Base-by-base conservation (phyloP, 148 eudicot genomes). In the Chenopodium suecicum region DNA sequence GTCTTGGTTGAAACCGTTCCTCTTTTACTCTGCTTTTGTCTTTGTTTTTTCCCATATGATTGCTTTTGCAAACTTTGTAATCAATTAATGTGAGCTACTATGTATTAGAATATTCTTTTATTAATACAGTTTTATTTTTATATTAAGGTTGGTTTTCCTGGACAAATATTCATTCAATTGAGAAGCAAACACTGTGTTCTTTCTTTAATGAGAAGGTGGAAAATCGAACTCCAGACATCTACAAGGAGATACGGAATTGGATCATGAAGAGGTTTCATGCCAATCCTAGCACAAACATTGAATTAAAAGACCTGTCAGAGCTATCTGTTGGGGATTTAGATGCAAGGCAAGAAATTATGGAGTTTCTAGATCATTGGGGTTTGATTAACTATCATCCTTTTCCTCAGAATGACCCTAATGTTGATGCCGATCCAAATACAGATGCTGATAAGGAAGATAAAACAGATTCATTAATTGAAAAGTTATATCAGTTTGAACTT, bases 361-460 rank as follows among this genome's bases (percentile, higher is more conserved):
- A 90, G 85, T 96, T 96, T 90, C 86, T 96, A 79, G 97, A 92
- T 81, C 88, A 91, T 81, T 96, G 99, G 99, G 99, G 99, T 84
- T 92, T 96, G 86, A 91, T 96, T 84, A 96, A 96, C 83, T 96
- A 91, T 86, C 99, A 92, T 81, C 99, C 98, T 48, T 89, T 90
- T 83, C 95, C 87, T 23, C 82, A 83, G 27, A 83, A 68, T 62
- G 90, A 86, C 79, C 54, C 87, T 75, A 80, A 56, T 71, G 71
- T 46, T 50, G 74, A 70, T 67, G 79, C 82, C 44, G 74, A 78
- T 83, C 80, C 79, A 72, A 80, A 78, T 56, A 70, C 77, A 75
- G 90, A 87, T 85, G 86, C 70, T 65, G 89, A 88, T 72, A 87
- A 75, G 72, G 74, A 82, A 54, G 89, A 47, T 56, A 84, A 86